Base-by-base conservation (phyloP, 2,329 filamentous ascomycete genomes). In the Colletotrichum somersetense region DNA sequence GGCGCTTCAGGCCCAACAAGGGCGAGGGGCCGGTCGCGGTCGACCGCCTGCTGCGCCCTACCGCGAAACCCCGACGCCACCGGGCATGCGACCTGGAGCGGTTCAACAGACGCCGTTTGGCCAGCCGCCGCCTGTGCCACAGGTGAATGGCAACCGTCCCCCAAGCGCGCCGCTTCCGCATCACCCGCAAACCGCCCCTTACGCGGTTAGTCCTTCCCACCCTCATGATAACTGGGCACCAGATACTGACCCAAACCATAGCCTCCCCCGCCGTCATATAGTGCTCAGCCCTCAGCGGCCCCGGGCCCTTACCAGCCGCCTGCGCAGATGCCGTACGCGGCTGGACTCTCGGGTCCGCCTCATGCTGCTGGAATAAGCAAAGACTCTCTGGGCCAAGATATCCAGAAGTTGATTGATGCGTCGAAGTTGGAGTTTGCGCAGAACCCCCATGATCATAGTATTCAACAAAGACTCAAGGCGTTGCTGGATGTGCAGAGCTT, bases 401-500 rank as follows among this genome's bases (percentile, higher is more conserved):
- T 98, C 80, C 90, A 93, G 77, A 90, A 89, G 78, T 86, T 97
- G 77, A 94, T 97, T 80, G 83, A 87, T 78, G 89, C 89, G 76
- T 91, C 92, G 75, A 92, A 92, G 83, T 87, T 88, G 75, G 92
- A 95, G 78, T 92, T 94, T 83, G 91, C 92, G 75, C 89, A 89
- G 75, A 94, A 91, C 80, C 92, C 92, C 73, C 89, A 91, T 85
- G 93, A 97, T 85, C 83, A 87, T 82, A 89, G 90, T 82, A 88
- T 94, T 79, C 92, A 94, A 80, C 91, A 90, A 79, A 93, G 93
- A 83, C 85, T 97, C 79, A 93, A 94, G 83, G 94, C 95, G 74
- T 89, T 98, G 77, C 85, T 95, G 82, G 93, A 96, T 81, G 88
- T 98, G 75, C 94, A 97, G 84, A 90, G 88, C 76, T 89, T 96